Base-by-base conservation (phyloP, 257 asterid genomes). In the Solanum okadae region DNA sequence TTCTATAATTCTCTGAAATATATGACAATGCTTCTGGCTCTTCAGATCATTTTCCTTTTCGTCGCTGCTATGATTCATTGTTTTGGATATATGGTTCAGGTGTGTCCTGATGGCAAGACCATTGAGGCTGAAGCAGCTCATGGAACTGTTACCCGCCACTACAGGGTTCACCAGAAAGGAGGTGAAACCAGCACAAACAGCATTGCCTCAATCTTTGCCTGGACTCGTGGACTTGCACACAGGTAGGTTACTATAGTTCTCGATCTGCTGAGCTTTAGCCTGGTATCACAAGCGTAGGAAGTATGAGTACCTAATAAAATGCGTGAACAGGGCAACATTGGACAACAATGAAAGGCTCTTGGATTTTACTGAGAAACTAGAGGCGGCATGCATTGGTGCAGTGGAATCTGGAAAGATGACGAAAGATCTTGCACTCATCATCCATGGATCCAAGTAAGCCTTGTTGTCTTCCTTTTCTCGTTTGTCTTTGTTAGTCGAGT, bases 171-270 rank as follows among this genome's bases (percentile, higher is more conserved):
- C 79, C 99, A 97, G 85, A 97, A 97, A 87, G 99, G 99, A 8
- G 99, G 99, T 89, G 99, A 97, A 93, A 97, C 99, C 87, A 97
- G 99, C 92, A 97, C 99, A 33, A 97, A 97, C 88, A 97, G 99
- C 95, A 97, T 97, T 90, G 99, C 99, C 67, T 97, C 99, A 0
- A 96, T 97, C 93, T 96, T 97, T 92, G 99, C 99, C 87, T 97
- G 99, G 98, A 94, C 99, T 84, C 95, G 99, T 61, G 99, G 99
- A 61, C 99, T 97, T 79, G 98, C 99, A 65, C 99, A 97, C 95
- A 93, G 99, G 99, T 97, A 89, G 68, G 52, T 40, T 12, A 68
- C 75, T 82, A 49, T 49, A 18, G 31, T 73, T 23, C 8, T 65
- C 2, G 68, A 68, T 27, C 22, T 9, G 27, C 88, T 76, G 65